Conservation (phyloP, 139 green algal species). For the Chlamydomonas sp. region DNA sequence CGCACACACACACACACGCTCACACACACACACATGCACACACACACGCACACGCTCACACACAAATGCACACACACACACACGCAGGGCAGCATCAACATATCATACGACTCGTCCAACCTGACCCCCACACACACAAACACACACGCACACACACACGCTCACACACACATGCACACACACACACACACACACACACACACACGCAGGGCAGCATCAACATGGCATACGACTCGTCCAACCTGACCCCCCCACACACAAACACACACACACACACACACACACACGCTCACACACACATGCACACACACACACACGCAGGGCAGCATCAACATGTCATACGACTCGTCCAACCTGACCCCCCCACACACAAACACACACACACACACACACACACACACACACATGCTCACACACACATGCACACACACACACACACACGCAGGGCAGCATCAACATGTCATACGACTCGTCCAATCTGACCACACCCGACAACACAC, state of each 20-base stretch:
- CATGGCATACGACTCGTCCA: slow-evolving; percentile 63
- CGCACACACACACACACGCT: too few relatives aligned
- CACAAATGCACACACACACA: too few relatives aligned
- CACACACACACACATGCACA: background rate
- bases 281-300: slow-evolving; percentile 11
- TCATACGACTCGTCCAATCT: too few relatives aligned
- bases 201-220: slow-evolving; percentile 36
- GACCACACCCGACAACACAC: too few relatives aligned
- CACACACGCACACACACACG: too few relatives aligned
- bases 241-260: slow-evolving; percentile 78
- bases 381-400: slow-evolving; percentile 22
- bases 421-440: background rate
- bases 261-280: slow-evolving; percentile 8
- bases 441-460: too few relatives aligned
- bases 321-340: background rate
- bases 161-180: slow-evolving; percentile 4
- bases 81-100: too few relatives aligned
- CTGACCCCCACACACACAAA: too few relatives aligned
- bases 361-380: slow-evolving; percentile 15
- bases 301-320: slow-evolving; percentile 3
- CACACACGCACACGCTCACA: too few relatives aligned
- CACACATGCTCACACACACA: slow-evolving; percentile 14
- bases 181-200: background rate
- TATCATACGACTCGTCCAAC: too few relatives aligned
- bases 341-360: too few relatives aligned